Evolutionary conservation across 352 stramenopile genomes (phyloP), one percentile per base, ranked within the genome.

Genomic region (Pythium myriotylum): DNA sequence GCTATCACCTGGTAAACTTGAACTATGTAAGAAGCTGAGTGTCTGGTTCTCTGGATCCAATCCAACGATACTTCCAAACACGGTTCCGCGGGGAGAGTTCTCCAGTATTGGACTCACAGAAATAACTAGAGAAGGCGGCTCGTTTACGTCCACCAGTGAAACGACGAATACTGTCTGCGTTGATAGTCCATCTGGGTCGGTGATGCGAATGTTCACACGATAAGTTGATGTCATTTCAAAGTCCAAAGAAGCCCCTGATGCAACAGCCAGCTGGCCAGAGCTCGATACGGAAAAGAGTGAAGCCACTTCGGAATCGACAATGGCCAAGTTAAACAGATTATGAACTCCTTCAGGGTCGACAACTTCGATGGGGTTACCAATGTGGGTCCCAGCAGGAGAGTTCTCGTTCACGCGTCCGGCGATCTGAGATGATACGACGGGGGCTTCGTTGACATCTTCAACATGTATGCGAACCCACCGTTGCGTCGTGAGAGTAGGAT

Each of bases 31-130:
- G 35, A 75, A 88, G 14, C 50, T 54, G 0, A 85, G 50, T 1
- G 72, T 81, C 23, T 81, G 61, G 20, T 86, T 88, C 50, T 88
- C 79, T 17, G 79, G 76, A 53, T 88, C 79, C 16, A 61, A 72
- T 2, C 69, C 76, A 46, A 52, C 54, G 2, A 88, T 20, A 2
- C 61, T n/a, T 14, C 60, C 73, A 13, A 88, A 33, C 6, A 84
- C 45, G 4, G 79, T 80, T 27, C 79, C 76, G 37, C 56, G 65
- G 23, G 71, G 64, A 1, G 72, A 19, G 41, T 88, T 86, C 27
- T 88, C 79, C 0, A 56, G n/a, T 7, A 88, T 10, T 3, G 52
- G 9, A n/a, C 40, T 50, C 10, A 65, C n/a, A 1, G 65, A 50
- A 10, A 75, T 17, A 3, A 57, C 32, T 8, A 74, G 35, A 1